Evolutionary conservation across 305 asterid genomes (phyloP), one percentile per base, ranked within the genome.

Genomic region (Plantago coronopus): DNA sequence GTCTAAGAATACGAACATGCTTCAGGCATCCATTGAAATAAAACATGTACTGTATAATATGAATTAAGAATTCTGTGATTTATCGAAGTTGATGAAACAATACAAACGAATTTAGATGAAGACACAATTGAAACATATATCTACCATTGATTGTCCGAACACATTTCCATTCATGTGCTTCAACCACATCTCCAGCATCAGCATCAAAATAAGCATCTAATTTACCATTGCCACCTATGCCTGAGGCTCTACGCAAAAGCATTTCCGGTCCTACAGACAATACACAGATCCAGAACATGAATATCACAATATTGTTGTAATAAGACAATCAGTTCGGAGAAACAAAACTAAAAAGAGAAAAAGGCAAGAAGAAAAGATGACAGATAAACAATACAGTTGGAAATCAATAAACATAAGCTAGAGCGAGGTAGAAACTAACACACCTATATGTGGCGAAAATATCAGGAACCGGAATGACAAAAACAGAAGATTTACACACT

Each of bases 161-260:
- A 62, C 99, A 94, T 81, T 81, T 90, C 99, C 97, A 94, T 71
- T 87, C 87, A 79, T 86, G 88, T 61, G 80, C 95, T 71, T 94
- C 96, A 56, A 88, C 72, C 53, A 68, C 88, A 80, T 94, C 98
- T 18, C 88, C 94, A 58, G 85, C 82, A 71, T 79, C 88, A 66
- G 87, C 87, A 61, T 87, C 96, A 68, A 68, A 81, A 76, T 61
- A 80, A 54, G 76, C 70, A 57, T 80, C 80, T 60, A 77, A 54
- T 68, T 66, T 72, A 67, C 67, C 69, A 65, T 65, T 71, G 57
- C 68, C 69, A 63, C 77, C 82, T 65, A 87, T 20, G 70, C 57
- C 51, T 66, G 99, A 90, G 56, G 96, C 72, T 69, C 73, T 85
- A 69, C 86, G 91, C 78, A 85, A 72, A 70, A 89, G 97, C 70